Percentiles rank a stretch among this genome's conserved stretches.
These are phyloP conservation scores for Neurospora intermedia DNA, from an alignment of 495 filamentous ascomycete species.

Conservation along the genomic window DNA sequence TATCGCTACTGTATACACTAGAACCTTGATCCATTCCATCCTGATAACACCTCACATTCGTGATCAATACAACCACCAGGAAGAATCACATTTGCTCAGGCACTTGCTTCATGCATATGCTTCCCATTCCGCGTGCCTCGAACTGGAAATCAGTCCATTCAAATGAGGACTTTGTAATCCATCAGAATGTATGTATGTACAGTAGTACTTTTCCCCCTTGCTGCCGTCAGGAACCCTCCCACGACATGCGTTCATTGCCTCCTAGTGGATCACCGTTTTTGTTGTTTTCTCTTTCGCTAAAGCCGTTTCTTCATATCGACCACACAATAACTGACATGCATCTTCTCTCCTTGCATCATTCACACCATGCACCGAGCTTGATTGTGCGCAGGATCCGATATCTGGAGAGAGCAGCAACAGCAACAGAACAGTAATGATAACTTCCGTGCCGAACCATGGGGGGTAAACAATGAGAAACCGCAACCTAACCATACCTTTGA, in stretches of 20 bases:
- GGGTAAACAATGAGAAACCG: not conserved
- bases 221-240: not conserved
- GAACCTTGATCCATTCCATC: not conserved
- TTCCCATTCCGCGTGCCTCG: not conserved
- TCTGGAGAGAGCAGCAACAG: not conserved
- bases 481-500: not conserved
- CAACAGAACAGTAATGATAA: not conserved
- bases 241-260: not conserved
- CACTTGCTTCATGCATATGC: not conserved
- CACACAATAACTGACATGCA: not conserved
- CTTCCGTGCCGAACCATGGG: not conserved
- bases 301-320: not conserved
- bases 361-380: not conserved
- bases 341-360: not conserved
- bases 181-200: not conserved
- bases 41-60: not conserved
- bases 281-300: not conserved
- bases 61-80: not conserved
- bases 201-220: not conserved
- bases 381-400: not conserved
- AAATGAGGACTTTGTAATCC: not conserved
- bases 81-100: not conserved
- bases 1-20: not conserved
- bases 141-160: not conserved
- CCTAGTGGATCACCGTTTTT: not conserved